phyloP scores from a whole-genome alignment of 495 filamentous ascomycete genomes.

The Aspergillus olivimuriae region DNA sequence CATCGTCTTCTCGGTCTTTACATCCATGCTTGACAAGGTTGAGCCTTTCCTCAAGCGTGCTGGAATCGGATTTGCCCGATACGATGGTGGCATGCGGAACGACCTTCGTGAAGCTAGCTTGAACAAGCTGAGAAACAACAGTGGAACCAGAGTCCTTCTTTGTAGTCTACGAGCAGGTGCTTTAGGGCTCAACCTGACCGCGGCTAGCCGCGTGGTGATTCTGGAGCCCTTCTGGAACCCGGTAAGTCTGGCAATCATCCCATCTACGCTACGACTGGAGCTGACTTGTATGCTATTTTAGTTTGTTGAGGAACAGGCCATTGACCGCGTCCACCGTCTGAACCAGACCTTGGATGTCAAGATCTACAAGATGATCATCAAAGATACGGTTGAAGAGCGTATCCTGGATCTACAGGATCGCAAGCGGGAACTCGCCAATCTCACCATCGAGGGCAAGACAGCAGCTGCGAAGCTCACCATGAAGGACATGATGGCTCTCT shows the following conservation, averaged over 20 bases:
- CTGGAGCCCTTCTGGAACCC: conserved; percentile 99
- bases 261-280: neutral
- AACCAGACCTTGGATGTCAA: conserved; percentile 91
- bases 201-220: conserved; percentile 88
- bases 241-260: conserved; percentile 38
- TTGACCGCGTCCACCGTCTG: conserved; percentile 93
- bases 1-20: conserved; percentile 97
- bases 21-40: conserved; percentile 93
- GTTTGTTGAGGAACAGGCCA: conserved; percentile 98
- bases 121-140: conserved; percentile 64
- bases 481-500: conserved; percentile 88
- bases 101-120: conserved; percentile 86
- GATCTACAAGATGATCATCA: conserved; percentile 88
- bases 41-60: conserved; percentile 79
- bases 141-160: conserved; percentile 68
- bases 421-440: conserved; percentile 80
- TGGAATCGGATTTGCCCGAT: conserved; percentile 72
- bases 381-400: conserved; percentile 79
- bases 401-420: conserved; percentile 89
- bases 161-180: conserved; percentile 92
- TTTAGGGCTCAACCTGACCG: conserved; percentile 88
- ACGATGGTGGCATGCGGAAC: conserved; percentile 94
- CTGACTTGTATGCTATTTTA: conserved; percentile 27
- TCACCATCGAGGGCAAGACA: conserved; percentile 76
- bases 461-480: conserved; percentile 76